Conservation (phyloP, 176 grass and related monocot species). For the Musa beccarii region DNA sequence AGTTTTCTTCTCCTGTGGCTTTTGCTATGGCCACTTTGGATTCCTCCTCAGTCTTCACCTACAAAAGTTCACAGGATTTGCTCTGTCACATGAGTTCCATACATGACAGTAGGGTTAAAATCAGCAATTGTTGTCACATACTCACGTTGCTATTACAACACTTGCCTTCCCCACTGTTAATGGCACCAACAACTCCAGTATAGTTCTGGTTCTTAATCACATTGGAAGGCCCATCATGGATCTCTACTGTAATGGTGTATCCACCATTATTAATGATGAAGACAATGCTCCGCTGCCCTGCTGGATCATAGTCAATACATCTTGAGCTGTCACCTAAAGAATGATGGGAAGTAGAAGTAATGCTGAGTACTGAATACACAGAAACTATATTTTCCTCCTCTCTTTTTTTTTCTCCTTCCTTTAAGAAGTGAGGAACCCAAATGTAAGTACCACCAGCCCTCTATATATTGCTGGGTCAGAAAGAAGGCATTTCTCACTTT, state of each 20-base stretch:
- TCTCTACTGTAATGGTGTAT: conserved; percentile 13
- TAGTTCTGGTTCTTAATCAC: conserved; percentile 17
- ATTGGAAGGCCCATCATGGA: conserved; percentile 17
- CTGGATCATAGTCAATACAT: conserved; percentile 14
- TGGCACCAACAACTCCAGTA: conserved; percentile 5
- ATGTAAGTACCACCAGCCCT: no score
- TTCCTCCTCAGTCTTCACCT: conserved; percentile 14
- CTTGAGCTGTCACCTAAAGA: conserved; percentile 10
- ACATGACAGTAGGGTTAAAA: no score
- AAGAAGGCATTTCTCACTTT: no score
- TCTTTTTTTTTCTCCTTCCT: not conserved
- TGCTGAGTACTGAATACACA: not conserved
- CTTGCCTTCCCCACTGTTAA: not conserved
- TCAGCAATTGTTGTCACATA: not conserved
- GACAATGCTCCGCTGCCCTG: not conserved
- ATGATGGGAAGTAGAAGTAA: not conserved
- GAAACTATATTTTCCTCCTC: not conserved
- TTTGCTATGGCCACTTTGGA: not conserved
- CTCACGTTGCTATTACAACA: conserved; percentile 12
- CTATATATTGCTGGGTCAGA: no score
- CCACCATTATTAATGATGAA: conserved; percentile 17
- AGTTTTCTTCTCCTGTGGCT: conserved; percentile 3
- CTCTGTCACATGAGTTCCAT: not conserved
- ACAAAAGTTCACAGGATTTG: not conserved
- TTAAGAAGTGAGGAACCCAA: not conserved